Conservation (phyloP, 345 rosid species). For the Erucastrum elatum region DNA sequence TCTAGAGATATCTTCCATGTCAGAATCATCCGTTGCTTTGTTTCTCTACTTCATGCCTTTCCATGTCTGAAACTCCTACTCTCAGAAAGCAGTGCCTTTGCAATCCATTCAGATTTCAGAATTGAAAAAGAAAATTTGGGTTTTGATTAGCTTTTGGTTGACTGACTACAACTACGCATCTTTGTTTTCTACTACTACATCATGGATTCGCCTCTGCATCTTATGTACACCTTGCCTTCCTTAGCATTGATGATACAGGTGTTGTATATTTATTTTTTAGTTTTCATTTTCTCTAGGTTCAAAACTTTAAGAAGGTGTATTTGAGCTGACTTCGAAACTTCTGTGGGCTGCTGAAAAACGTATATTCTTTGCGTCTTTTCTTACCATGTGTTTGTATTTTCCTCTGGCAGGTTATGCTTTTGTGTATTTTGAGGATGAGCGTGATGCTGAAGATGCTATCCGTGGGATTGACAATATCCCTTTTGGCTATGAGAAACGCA, state of each 20-base stretch:
- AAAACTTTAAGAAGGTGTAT: conserved; percentile 14
- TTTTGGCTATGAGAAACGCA: conserved; percentile 76
- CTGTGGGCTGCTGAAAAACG: conserved; percentile 3
- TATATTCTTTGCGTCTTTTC: conserved; percentile 3
- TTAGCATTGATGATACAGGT: conserved; percentile 60
- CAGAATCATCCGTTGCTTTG: conserved; percentile 36
- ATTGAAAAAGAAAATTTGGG: conserved; percentile 51
- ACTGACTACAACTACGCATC: conserved; percentile 52
- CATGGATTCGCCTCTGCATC: conserved; percentile 78
- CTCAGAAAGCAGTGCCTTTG: conserved; percentile 59
- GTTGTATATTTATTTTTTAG: conserved; percentile 51
- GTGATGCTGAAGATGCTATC: conserved; percentile 85
- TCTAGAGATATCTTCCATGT: background rate
- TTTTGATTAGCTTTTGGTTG: conserved; percentile 45
- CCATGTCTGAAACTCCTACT: conserved; percentile 60
- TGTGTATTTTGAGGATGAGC: conserved; percentile 85
- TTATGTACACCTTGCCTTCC: conserved; percentile 50
- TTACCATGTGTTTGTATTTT: background rate
- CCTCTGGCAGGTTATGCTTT: conserved; percentile 72
- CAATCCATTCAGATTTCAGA: conserved; percentile 73
- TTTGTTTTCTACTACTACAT: conserved; percentile 74
- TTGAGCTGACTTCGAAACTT: conserved; percentile 8
- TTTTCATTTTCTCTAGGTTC: conserved; percentile 28
- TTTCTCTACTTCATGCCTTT: conserved; percentile 50
- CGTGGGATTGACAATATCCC: conserved; percentile 62